phyloP scores from a whole-genome alignment of 495 filamentous ascomycete species.

The Podospora anserina region DNA sequence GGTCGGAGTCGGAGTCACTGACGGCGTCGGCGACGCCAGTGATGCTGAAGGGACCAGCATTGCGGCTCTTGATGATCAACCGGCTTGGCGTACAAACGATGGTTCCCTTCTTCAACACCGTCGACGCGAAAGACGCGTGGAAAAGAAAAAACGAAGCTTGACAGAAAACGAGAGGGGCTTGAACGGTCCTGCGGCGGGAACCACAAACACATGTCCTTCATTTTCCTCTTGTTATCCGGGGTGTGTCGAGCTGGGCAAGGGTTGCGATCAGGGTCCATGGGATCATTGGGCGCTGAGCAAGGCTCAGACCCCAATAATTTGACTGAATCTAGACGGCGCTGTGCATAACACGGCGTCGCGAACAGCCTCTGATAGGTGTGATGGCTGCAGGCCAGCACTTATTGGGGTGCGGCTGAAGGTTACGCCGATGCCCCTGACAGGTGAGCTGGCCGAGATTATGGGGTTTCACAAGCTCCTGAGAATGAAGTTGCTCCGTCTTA shows the following conservation, averaged over 20 bases:
- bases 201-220: not conserved
- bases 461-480: not conserved
- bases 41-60: slow-evolving; percentile 12
- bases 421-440: not conserved
- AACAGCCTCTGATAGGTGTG: not conserved
- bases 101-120: not conserved
- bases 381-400: not conserved
- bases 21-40: slow-evolving; percentile 16
- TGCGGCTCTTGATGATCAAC: not conserved
- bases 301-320: not conserved
- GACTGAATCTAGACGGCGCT: not conserved
- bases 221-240: not conserved
- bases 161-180: not conserved
- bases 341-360: not conserved
- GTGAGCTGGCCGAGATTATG: not conserved
- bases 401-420: not conserved
- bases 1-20: slow-evolving; percentile 11
- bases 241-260: not conserved
- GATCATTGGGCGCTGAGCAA: not conserved
- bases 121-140: not conserved
- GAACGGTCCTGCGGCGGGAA: not conserved
- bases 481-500: not conserved
- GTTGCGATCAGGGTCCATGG: not conserved
- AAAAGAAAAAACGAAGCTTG: not conserved
- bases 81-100: not conserved